phyloP scores from a whole-genome alignment of 495 filamentous ascomycete species.

The Aspergillus wentii region DNA sequence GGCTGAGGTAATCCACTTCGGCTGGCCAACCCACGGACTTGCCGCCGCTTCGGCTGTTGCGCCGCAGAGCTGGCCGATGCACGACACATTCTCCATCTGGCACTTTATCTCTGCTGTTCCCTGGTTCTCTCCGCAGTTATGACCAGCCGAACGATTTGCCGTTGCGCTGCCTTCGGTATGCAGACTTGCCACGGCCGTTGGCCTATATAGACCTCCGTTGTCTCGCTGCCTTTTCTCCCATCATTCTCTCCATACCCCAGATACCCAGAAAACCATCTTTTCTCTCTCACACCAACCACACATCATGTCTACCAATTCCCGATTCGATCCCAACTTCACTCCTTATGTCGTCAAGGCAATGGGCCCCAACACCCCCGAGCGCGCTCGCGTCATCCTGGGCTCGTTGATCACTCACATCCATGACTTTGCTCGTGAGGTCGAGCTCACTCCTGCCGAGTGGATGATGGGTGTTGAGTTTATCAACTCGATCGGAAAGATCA shows the following conservation, averaged over 20 bases:
- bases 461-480: constrained; percentile 67
- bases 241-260: neutral
- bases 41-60: no score
- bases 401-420: constrained; percentile 71
- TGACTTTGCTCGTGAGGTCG: constrained; percentile 78
- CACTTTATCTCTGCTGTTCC: no score
- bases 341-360: constrained; percentile 68
- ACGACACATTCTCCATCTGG: no score
- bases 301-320: constrained; percentile 30
- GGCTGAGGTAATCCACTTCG: no score
- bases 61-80: no score
- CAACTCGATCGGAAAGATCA: constrained; percentile 50
- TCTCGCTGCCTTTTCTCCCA: neutral
- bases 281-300: constrained; percentile 1
- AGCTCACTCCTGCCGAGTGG: constrained; percentile 77
- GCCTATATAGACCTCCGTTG: constrained; percentile 17
- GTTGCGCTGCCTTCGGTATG: constrained; percentile 10
- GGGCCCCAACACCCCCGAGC: constrained; percentile 65
- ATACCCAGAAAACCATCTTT: neutral
- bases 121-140: no score
- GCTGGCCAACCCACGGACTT: no score
- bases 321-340: constrained; percentile 75
- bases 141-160: constrained; percentile 28
- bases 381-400: constrained; percentile 60
- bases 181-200: constrained; percentile 6